Base-by-base conservation (phyloP, 208 protist species). In the Spongospora subterranea region DNA sequence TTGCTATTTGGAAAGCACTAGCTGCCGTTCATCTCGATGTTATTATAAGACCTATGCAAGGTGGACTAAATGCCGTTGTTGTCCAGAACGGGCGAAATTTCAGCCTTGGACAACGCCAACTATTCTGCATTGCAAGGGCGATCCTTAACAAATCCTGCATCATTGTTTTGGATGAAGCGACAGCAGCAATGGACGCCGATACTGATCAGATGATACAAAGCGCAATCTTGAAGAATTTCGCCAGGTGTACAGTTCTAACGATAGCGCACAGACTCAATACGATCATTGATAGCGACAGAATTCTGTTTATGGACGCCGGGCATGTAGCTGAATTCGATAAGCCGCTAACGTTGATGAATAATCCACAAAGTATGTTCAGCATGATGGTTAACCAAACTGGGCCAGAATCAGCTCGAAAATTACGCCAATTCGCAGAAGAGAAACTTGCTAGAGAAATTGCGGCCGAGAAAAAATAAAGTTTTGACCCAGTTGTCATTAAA, bases 111-210 rank as follows among this genome's bases (percentile, higher is more conserved):
- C 91, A 94, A 89, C 60, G 64, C 20, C 93, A 94, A 94, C 93
- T 99, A 43, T 76, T 99, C 1, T 99, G 97, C 92, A 90, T 99
- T 0, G 97, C 96, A 6, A 95, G 98, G 45, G 97, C 97, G 0
- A 93, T 99, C 24, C 93, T 99, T 11, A 94, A 96, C 65, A 92
- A 94, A n/a, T 89, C 89, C 54, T 53, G 77, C 64, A 64, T 95
- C 20, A 40, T 95, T 66, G 88, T 95, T 39, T 77, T 95, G n/a
- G 93, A 95, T 91, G 93, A 95, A 89, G 93, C 93, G 13, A 95
- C 93, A 0, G 91, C 93, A 0, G 77, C 82, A 6, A 90, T 95
- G 45, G 93, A 95, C 88, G 46, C 88, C 0, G 77, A 89, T 45
- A 94, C 93, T 11, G 93, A 94, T 53, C 43, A n/a, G 32, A 13